A percentile compares a stretch with the other conserved stretches of the same genome.
Conservation (phyloP, 192 early-diverging fungal genomes). For the Gonapodya sp. region DNA sequence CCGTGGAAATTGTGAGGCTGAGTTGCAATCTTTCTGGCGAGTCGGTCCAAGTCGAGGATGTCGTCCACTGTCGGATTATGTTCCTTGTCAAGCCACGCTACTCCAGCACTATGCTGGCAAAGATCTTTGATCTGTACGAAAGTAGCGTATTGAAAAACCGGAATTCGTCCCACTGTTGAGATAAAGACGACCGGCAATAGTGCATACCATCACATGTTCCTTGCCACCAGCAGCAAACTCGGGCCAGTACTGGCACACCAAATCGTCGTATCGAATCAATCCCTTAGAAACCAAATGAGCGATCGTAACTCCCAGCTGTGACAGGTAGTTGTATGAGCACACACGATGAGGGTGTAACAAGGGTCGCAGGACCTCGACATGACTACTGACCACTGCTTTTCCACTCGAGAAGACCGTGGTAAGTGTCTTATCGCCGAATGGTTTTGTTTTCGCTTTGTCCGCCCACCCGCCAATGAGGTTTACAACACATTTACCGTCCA, state of each 20-base stretch:
- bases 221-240: slow-evolving; percentile 7
- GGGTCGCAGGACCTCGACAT: neutral
- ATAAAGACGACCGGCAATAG: too few relatives aligned
- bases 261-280: neutral
- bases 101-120: slow-evolving; percentile 57
- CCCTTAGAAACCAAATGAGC: neutral
- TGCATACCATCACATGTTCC: neutral
- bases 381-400: neutral
- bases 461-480: slow-evolving; percentile 53
- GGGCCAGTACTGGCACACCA: slow-evolving; percentile 2
- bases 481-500: slow-evolving; percentile 42
- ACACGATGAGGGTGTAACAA: neutral
- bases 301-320: neutral
- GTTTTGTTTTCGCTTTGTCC: neutral
- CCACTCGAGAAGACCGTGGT: neutral
- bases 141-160: too few relatives aligned
- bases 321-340: neutral
- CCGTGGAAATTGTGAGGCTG: neutral
- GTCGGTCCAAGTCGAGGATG: slow-evolving; percentile 11
- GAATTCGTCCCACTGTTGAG: too few relatives aligned
- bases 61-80: neutral
- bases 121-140: slow-evolving; percentile 28
- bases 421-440: neutral
- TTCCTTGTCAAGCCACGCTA: slow-evolving; percentile 41
- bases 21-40: neutral